Evolutionary conservation across 148 eudicot genomes (phyloP).

Genomic region (Chenopodium quinoa): DNA sequence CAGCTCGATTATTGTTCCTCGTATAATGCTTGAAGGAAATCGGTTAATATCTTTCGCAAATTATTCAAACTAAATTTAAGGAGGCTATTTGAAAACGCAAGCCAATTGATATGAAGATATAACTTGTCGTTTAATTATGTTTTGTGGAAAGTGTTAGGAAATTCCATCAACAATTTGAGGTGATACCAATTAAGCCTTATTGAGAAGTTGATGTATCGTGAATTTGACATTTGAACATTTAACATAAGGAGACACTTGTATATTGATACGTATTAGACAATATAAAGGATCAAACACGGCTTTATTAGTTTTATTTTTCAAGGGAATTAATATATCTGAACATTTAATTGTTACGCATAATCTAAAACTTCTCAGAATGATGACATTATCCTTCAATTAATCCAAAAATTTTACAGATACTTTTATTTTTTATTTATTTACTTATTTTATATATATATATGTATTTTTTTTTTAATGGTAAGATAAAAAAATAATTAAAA

Average conservation of each 20-base stretch:
- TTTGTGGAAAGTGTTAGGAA: neutral
- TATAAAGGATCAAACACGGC: neutral
- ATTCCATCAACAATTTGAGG: neutral
- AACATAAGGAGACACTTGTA: too few relatives aligned
- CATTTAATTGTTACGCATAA: too few relatives aligned
- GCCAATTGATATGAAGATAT: neutral
- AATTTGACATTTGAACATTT: neutral
- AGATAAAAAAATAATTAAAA: too few relatives aligned
- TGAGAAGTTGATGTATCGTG: neutral
- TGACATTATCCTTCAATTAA: too few relatives aligned
- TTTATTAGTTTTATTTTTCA: too few relatives aligned
- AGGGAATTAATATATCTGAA: too few relatives aligned
- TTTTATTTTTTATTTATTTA: too few relatives aligned
- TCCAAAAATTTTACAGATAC: too few relatives aligned
- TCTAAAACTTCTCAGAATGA: too few relatives aligned
- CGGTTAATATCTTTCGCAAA: neutral
- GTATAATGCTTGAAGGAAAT: conserved; percentile 1
- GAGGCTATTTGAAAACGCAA: neutral
- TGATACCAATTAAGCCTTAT: neutral
- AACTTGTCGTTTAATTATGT: neutral
- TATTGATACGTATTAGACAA: neutral
- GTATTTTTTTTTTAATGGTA: too few relatives aligned
- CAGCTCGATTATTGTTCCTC: conserved; percentile 15
- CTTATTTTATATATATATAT: too few relatives aligned
- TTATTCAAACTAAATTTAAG: neutral